Evolutionary conservation across 768 basidiomycete species (phyloP), one percentile per base, ranked within the genome.

Genomic region (Leccinellum albellum): DNA sequence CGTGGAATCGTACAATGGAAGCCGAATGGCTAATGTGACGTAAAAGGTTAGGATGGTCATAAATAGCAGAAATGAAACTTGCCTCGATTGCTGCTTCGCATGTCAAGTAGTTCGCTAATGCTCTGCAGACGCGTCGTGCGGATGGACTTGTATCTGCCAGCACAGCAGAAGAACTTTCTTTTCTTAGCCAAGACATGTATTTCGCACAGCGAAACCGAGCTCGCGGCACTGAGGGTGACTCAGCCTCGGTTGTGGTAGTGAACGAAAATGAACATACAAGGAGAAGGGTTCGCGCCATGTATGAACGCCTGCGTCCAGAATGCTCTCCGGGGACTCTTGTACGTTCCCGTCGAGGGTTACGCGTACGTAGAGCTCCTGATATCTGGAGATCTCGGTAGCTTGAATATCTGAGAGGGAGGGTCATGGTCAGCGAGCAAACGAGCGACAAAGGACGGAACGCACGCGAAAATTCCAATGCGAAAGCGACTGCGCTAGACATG

Each of bases 1-100:
- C 49, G 60, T 65, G 64, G 65, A 63, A 63, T 69, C 62, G 57
- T 63, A 70, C 63, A 70, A 71, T 71, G 69, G 69, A 70, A 70
- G 69, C 24, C 56, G 67, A 35, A 70, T 52, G n/a, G 33, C 69
- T 70, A 46, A 28, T 37, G 42, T 66, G 66, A 70, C 69, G 69
- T 70, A 70, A 70, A 67, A 32, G 53, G 51, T 66, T 28, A 71
- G 61, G 56, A 63, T 15, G 53, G 61, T 63, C 63, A 70, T 65
- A 66, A 65, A 61, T 60, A 60, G 51, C 61, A 66, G 32, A 69
- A 68, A 71, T 69, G 69, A 70, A 65, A 59, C 68, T 54, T 61
- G 54, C 69, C 67, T 55, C 67, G 69, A 57, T 51, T 32, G 61
- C 50, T 60, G 54, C 54, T 64, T 70, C 67, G 56, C 59, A 59